phyloP scores from a whole-genome alignment of 495 filamentous ascomycete species.

The Cudoniella acicularis region DNA sequence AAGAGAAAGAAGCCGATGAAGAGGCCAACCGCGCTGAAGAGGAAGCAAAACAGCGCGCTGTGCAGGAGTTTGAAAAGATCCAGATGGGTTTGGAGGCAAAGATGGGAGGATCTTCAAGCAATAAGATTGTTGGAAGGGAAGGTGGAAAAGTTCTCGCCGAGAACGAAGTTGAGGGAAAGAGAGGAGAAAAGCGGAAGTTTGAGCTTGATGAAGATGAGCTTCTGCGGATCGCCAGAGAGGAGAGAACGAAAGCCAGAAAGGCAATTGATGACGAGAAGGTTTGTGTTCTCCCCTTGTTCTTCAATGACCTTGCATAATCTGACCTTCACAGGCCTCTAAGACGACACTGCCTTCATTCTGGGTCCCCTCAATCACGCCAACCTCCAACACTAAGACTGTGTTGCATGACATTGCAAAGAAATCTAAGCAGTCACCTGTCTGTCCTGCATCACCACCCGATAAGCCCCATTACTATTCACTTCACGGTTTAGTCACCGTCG shows the following conservation, averaged over 20 bases:
- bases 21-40: slow-evolving; percentile 48
- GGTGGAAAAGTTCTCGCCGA: slow-evolving; percentile 42
- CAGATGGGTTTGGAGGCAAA: slow-evolving; percentile 68
- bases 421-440: slow-evolving; percentile 69
- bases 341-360: slow-evolving; percentile 88
- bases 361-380: slow-evolving; percentile 82
- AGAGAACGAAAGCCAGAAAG: slow-evolving; percentile 62
- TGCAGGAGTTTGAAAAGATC: slow-evolving; percentile 60
- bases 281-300: slow-evolving; percentile 5
- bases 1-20: slow-evolving; percentile 52
- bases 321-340: slow-evolving; percentile 48
- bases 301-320: slow-evolving; percentile 14
- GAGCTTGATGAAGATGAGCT: slow-evolving; percentile 81
- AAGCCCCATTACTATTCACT: slow-evolving; percentile 75
- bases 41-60: slow-evolving; percentile 53
- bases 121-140: slow-evolving; percentile 35
- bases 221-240: slow-evolving; percentile 62
- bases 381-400: slow-evolving; percentile 43
- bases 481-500: slow-evolving; percentile 72
- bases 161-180: slow-evolving; percentile 42
- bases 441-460: slow-evolving; percentile 70
- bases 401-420: slow-evolving; percentile 58
- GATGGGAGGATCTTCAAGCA: slow-evolving; percentile 25
- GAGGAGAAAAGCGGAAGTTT: slow-evolving; percentile 70
- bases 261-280: slow-evolving; percentile 75